Conservation (phyloP, 345 rosid species). For the Euphorbia pulcherrima region DNA sequence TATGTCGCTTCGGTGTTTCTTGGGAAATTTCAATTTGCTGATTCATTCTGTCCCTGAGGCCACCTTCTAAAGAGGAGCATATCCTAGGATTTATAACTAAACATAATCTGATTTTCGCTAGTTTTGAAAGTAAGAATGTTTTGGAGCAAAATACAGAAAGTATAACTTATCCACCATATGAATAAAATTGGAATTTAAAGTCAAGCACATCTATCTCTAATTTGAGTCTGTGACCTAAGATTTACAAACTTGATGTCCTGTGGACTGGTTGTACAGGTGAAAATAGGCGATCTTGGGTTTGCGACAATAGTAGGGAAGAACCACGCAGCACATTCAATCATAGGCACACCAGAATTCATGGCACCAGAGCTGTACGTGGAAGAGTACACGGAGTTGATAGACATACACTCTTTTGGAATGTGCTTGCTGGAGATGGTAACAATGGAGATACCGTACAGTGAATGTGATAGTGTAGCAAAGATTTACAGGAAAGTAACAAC, state of each 20-base stretch:
- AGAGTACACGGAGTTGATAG: constrained; percentile 68
- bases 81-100: not conserved
- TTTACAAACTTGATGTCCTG: constrained; percentile 5
- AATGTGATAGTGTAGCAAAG: constrained; percentile 62
- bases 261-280: constrained; percentile 34
- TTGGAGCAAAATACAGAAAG: too few relatives aligned
- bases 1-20: not conserved
- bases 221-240: too few relatives aligned
- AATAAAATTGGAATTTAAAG: not conserved
- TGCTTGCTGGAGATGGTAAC: constrained; percentile 69
- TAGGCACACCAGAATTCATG: constrained; percentile 71
- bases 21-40: not conserved
- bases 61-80: not conserved
- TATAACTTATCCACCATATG: not conserved
- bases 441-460: constrained; percentile 64
- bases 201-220: not conserved
- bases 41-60: not conserved
- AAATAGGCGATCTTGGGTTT: constrained; percentile 68
- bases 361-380: constrained; percentile 71
- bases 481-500: constrained; percentile 64
- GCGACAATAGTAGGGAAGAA: constrained; percentile 62
- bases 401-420: constrained; percentile 63
- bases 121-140: not conserved
- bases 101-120: not conserved
- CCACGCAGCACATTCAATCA: constrained; percentile 55